Conservation (phyloP, 2,329 filamentous ascomycete genomes). For the Anisogramma anomala region DNA sequence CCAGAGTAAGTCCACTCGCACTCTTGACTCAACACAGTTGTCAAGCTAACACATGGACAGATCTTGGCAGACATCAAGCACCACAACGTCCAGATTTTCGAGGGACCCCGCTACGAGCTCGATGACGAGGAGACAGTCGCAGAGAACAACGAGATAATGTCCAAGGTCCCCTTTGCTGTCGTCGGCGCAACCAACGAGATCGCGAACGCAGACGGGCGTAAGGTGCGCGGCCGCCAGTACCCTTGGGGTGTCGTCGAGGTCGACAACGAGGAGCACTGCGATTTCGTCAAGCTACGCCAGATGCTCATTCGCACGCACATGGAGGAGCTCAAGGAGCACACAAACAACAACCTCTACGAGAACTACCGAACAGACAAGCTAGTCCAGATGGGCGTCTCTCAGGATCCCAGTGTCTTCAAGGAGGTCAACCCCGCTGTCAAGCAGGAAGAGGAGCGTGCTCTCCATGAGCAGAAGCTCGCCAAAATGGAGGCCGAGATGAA, state of each 20-base stretch:
- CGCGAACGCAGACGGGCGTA: slow-evolving; percentile 78
- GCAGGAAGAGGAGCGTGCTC: slow-evolving; percentile 95
- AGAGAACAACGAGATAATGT: slow-evolving; percentile 99
- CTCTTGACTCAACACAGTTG: background rate
- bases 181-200: slow-evolving; percentile 96
- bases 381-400: slow-evolving; percentile 93
- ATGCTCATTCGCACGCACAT: slow-evolving; percentile 99
- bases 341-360: slow-evolving; percentile 97
- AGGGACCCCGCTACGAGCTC: slow-evolving; percentile 94
- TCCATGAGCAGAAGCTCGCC: slow-evolving; percentile 98
- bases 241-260: slow-evolving; percentile 99
- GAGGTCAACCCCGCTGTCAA: slow-evolving; percentile 99
- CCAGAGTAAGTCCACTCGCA: slow-evolving; percentile 57
- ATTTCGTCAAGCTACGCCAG: slow-evolving; percentile 98
- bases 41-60: slow-evolving; percentile 35
- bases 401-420: slow-evolving; percentile 99
- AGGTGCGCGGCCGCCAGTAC: slow-evolving; percentile 90
- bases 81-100: slow-evolving; percentile 97
- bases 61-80: slow-evolving; percentile 94
- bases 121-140: slow-evolving; percentile 99
- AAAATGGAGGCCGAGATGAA: slow-evolving; percentile 99
- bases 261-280: slow-evolving; percentile 99
- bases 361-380: slow-evolving; percentile 99
- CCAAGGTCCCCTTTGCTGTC: slow-evolving; percentile 96
- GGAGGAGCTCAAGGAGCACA: slow-evolving; percentile 99